These are phyloP conservation scores for Colletotrichum sp. DNA, from an alignment of 2,329 filamentous ascomycete species.

Conservation along the genomic window DNA sequence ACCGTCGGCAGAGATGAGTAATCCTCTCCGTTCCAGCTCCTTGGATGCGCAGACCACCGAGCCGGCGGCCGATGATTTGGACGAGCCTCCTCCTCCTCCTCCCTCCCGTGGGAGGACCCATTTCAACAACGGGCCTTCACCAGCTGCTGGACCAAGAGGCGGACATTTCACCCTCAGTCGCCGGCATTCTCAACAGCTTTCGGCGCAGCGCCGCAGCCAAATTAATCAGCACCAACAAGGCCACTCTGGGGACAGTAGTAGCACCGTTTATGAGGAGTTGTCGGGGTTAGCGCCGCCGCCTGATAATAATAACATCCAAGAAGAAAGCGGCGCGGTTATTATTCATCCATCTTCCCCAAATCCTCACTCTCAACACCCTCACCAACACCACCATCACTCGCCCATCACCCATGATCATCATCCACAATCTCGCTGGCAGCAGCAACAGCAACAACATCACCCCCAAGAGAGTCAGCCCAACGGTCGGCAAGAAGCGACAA, in stretches of 20 bases:
- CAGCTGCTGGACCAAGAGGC: background rate
- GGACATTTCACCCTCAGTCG: background rate
- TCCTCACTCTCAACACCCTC: background rate
- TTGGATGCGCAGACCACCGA: slow-evolving; percentile 4
- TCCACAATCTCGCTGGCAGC: background rate
- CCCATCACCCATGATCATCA: background rate
- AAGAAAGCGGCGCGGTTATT: background rate
- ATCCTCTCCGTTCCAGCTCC: slow-evolving; percentile 10
- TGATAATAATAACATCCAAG: background rate
- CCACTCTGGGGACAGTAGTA: background rate
- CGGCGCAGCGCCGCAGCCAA: background rate
- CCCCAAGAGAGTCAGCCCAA: background rate
- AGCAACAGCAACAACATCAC: background rate
- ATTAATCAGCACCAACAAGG: background rate
- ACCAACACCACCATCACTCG: background rate
- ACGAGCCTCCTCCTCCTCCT: slow-evolving; percentile 2
- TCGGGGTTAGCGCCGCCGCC: background rate
- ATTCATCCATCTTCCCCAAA: background rate
- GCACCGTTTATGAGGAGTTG: background rate
- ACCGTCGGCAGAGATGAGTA: slow-evolving; percentile 15
- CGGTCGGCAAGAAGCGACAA: background rate
- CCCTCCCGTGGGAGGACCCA: background rate
- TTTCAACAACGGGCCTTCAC: background rate
- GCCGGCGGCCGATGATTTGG: background rate
- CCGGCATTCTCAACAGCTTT: background rate